A percentile compares a stretch with the other conserved stretches of the same genome.
phyloP scores from a whole-genome alignment of 2,329 filamentous ascomycete genomes.

The Phaeosphaeria sp. region DNA sequence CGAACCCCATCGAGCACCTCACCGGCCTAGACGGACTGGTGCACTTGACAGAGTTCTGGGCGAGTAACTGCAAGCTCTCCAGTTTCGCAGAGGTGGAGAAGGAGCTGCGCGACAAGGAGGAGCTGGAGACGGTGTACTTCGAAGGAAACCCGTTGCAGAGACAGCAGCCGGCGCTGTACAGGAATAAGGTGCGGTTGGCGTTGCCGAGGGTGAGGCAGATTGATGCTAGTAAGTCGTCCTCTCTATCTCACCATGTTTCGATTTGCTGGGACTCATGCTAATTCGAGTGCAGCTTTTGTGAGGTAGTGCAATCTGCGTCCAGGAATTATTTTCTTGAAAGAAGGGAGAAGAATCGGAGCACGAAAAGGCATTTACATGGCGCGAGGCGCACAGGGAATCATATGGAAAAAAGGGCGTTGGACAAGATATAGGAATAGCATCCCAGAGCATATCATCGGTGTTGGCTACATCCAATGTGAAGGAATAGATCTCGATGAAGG shows the following conservation, averaged over 20 bases:
- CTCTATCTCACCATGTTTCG: too few species aligned
- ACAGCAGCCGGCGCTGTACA: slow-evolving; percentile 79
- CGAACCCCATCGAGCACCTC: slow-evolving; percentile 81
- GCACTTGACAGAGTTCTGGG: slow-evolving; percentile 90
- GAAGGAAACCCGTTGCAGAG: slow-evolving; percentile 92
- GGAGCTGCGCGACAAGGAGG: slow-evolving; percentile 77
- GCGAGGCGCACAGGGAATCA: not conserved
- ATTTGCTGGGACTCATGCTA: too few species aligned
- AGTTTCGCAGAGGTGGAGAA: slow-evolving; percentile 85
- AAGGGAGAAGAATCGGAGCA: not conserved
- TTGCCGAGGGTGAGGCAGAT: slow-evolving; percentile 91
- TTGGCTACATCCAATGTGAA: not conserved
- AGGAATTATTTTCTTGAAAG: not conserved
- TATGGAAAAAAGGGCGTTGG: not conserved
- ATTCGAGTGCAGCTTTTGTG: slow-evolving; percentile 12
- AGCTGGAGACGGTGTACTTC: slow-evolving; percentile 90
- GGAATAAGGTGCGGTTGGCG: slow-evolving; percentile 90
- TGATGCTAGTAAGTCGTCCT: slow-evolving; percentile 84
- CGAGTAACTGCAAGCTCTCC: slow-evolving; percentile 81
- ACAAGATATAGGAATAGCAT: not conserved
- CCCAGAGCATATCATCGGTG: not conserved
- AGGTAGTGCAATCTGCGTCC: not conserved
- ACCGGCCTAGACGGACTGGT: slow-evolving; percentile 72
- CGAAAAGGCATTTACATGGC: not conserved
- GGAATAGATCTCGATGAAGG: not conserved